Evolutionary conservation across 139 green algal genomes (phyloP).

Genomic region (Asterochloris erici): DNA sequence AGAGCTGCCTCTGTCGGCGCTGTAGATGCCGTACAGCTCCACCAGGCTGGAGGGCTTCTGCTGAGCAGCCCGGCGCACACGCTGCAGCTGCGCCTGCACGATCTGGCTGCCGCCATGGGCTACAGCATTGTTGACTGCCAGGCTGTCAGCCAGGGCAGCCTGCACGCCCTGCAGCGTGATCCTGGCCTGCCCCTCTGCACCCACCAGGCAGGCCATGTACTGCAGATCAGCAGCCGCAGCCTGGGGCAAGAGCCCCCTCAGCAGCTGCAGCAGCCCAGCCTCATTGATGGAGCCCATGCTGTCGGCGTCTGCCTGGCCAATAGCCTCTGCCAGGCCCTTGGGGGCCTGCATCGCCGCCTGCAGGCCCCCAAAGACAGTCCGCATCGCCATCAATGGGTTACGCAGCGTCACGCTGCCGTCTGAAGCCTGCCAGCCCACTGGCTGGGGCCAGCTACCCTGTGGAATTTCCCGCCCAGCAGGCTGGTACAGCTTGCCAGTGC

Average conservation of each 20-base stretch:
- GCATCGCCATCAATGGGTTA: no score
- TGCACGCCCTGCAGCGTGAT: constrained; percentile 38
- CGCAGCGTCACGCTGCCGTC: no score
- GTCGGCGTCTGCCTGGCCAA: constrained; percentile 4
- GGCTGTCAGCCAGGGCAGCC: constrained; percentile 3
- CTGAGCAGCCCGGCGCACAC: background rate
- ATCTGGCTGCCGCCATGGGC: background rate
- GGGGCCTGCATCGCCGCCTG: no score
- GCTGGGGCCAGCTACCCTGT: no score
- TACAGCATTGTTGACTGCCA: background rate
- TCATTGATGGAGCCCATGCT: background rate
- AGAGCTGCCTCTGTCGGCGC: background rate
- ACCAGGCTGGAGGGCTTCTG: no score
- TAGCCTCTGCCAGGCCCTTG: background rate
- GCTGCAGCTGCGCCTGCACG: background rate
- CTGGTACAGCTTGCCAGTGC: no score
- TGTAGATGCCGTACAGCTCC: no score
- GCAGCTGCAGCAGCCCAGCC: background rate
- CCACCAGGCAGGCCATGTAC: constrained; percentile 25
- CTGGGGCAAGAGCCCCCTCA: background rate
- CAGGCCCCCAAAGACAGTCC: no score
- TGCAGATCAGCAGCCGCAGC: background rate
- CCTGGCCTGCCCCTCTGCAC: constrained; percentile 31
- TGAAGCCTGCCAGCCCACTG: no score
- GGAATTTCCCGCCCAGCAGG: no score